These are phyloP conservation scores for Sugiyamaella mastotermitis DNA, from an alignment of 805 yeast genomes.

Conservation along the genomic window DNA sequence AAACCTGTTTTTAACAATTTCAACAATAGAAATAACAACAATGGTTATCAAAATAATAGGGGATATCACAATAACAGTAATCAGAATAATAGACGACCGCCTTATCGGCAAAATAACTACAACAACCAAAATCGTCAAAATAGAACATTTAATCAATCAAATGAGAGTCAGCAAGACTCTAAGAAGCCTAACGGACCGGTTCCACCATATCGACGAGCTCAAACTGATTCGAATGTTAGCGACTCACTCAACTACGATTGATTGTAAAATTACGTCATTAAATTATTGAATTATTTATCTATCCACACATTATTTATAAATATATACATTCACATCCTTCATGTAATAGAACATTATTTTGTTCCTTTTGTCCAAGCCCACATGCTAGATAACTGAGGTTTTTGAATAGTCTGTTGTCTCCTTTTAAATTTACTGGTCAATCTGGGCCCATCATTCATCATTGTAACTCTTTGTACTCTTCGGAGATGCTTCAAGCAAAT, in stretches of 20 bases:
- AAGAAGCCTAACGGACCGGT: background rate
- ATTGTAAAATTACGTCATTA: too few relatives aligned
- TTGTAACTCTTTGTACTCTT: slow-evolving; percentile 66
- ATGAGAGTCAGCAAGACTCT: background rate
- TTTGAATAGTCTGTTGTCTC: background rate
- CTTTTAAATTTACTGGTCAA: background rate
- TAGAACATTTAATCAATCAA: background rate
- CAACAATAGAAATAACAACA: too few relatives aligned
- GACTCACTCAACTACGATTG: too few relatives aligned
- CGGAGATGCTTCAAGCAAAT: slow-evolving; percentile 53
- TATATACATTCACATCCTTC: too few relatives aligned
- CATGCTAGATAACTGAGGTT: background rate
- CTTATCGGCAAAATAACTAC: too few relatives aligned
- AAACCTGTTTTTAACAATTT: too few relatives aligned
- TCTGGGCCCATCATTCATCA: slow-evolving; percentile 29
- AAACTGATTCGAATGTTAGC: too few relatives aligned
- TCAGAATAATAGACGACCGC: too few relatives aligned
- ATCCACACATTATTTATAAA: too few relatives aligned
- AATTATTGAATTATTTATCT: too few relatives aligned
- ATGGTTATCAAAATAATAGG: too few relatives aligned
- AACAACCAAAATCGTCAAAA: background rate
- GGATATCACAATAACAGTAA: too few relatives aligned
- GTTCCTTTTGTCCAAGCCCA: slow-evolving; percentile 9
- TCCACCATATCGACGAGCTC: slow-evolving; percentile 4
- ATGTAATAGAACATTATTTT: slow-evolving; percentile 1